phyloP scores from a whole-genome alignment of 176 grass and related monocot species.

The Carex myosuroides region DNA sequence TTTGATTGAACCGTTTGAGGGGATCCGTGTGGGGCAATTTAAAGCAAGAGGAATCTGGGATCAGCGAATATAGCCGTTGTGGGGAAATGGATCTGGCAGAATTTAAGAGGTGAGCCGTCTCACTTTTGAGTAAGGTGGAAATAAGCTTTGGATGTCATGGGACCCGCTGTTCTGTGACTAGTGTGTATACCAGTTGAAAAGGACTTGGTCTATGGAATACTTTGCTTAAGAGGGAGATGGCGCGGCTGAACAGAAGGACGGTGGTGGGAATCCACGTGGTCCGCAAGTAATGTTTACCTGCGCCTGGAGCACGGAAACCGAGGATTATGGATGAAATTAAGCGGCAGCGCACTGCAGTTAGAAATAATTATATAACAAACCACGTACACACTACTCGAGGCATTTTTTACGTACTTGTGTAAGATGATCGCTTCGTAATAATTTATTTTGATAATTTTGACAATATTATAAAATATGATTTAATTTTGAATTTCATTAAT shows the following conservation, averaged over 20 bases:
- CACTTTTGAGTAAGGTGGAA: not conserved
- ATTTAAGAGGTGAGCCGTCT: not conserved
- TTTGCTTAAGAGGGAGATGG: not conserved
- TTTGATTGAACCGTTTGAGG: constrained; percentile 8
- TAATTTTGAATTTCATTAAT: no score
- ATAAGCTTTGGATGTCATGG: not conserved
- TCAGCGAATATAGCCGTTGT: constrained; percentile 72
- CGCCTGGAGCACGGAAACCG: not conserved
- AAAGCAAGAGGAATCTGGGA: constrained; percentile 21
- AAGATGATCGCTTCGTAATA: no score
- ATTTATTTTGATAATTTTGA: no score
- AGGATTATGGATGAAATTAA: not conserved
- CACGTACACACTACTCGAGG: no score
- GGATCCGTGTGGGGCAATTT: constrained; percentile 28
- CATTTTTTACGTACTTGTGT: no score
- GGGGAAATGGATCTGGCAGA: not conserved
- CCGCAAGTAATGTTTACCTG: not conserved
- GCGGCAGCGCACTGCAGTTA: not conserved
- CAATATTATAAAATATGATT: no score
- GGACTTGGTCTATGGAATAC: not conserved
- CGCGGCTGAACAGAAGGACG: constrained; percentile 23
- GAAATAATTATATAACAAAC: no score
- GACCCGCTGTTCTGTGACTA: not conserved
- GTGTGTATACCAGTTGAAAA: not conserved
- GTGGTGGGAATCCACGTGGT: constrained; percentile 34